Base-by-base conservation (phyloP, 176 grass and related monocot genomes). In the Ensete glaucum region DNA sequence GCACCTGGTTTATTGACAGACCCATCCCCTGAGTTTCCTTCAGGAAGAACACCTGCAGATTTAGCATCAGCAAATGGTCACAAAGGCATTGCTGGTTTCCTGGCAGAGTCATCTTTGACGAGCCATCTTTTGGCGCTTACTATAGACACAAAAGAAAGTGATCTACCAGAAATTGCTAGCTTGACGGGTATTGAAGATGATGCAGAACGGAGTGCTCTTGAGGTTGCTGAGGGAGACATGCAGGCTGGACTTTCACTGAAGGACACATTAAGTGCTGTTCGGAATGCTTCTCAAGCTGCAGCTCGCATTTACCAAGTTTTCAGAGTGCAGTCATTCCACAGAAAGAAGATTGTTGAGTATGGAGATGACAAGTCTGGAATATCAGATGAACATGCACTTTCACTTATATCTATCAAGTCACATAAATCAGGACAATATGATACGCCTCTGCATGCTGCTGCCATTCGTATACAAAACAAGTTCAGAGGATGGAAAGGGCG, bases 281-380 rank as follows among this genome's bases (percentile, higher is more conserved):
- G 91, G 71, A 99, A 95, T 82, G 92, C 96, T 50, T 90, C 96
- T 84, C 96, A 91, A 81, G 96, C 96, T 65, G 96, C 96, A 17
- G 91, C 96, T 53, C 86, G 87, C 73, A 99, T 99, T 83, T 89
- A 91, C 81, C 96, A 99, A 89, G 96, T 90, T 84, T 99, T 99
- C 27, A 89, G 96, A 83, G 79, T 95, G 29, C 81, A 99, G 51
- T 99, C 96, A 21, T 99, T 99, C 71, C 96, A 99, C 76, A 91
- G 96, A 85, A 99, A 99, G 73, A 94, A 91, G 83, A 73, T 91
- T 64, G 82, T 75, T 67, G 88, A 99, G 77, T 89, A 87, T 85
- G 95, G 81, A 71, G 86, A 91, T 87, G 88, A 83, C 75, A 90
- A 88, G 71, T 81, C 78, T 84, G 96, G 83, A 73, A 77, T 99